Evolutionary conservation across 495 filamentous ascomycete species (phyloP), one percentile per base, ranked within the genome.

Genomic region (Pseudoneurospora amorphoporcata): DNA sequence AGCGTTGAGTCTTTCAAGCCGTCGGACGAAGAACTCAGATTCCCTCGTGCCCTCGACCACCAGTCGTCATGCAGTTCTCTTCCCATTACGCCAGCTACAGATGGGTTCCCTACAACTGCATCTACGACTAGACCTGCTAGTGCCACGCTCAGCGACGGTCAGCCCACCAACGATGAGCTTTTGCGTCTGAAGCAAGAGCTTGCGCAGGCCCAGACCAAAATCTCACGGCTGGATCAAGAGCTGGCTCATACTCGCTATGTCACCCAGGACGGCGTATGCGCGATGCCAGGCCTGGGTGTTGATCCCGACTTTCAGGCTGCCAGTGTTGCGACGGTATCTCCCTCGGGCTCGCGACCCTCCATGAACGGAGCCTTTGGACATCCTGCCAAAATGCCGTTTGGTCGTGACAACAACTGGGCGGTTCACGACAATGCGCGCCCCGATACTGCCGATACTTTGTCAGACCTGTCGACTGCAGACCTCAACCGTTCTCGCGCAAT

Each of bases 161-260:
- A 77, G 68, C 37, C 68, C 5, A 76, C 74, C 40, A 71, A 75
- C 39, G 84, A 87, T 14, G 86, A 87, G 69, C 69, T 88, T 42
- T 74, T 85, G 69, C 84, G 83, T 40, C 79, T 88, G 68, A 88
- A 88, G 79, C 85, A 96, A 70, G 91, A 98, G 81, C 86, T 99
- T 16, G 88, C 91, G 71, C 89, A 87, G 74, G 93, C 94, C 32
- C 91, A 92, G 74, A 89, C 87, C 76, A 91, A 90, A 74, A 94
- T 99, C 79, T 90, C 89, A 71, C 86, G 89, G 19, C 91, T 97
- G 81, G 92, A 93, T 73, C 88, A 94, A 72, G 93, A 98, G 80
- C 87, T 98, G 71, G 86, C 91, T 37, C 91, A 95, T 72, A 91
- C 86, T 10, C 92, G 93, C 58, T 88, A 75, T 37, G 71, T 89